Evolutionary conservation across 306 rosid species (phyloP).

Genomic region (Begonia fuchsioides): DNA sequence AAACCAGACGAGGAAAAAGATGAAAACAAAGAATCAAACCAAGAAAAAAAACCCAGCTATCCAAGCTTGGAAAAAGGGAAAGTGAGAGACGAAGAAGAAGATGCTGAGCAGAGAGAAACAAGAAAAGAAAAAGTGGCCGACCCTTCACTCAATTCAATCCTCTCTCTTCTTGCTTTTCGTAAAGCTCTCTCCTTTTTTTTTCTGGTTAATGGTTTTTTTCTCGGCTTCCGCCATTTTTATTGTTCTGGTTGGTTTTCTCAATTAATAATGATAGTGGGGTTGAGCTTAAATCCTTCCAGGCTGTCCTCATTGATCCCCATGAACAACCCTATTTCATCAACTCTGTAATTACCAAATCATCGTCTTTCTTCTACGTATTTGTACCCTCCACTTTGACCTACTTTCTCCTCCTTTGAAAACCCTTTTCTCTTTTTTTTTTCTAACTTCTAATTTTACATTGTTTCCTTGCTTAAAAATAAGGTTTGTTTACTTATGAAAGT

Average conservation of each 20-base stretch:
- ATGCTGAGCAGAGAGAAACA: conserved; percentile 66
- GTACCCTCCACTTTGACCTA: background rate
- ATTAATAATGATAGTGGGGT: conserved; percentile 7
- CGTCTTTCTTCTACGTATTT: conserved; percentile 1
- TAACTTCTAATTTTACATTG: conserved; percentile 1
- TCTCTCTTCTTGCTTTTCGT: conserved; percentile 43
- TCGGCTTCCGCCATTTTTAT: background rate
- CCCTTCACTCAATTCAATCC: conserved; percentile 23
- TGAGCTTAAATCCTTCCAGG: conserved; percentile 8
- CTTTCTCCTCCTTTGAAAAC: background rate
- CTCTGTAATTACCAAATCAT: conserved; percentile 3
- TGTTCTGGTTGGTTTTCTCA: conserved; percentile 7
- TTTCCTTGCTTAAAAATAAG: background rate
- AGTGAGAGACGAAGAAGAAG: conserved; percentile 29
- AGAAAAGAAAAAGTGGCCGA: conserved; percentile 32
- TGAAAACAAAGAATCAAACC: background rate
- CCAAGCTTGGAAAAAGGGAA: background rate
- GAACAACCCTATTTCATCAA: background rate
- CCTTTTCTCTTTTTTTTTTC: background rate
- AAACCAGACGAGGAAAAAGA: background rate
- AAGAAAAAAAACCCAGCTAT: background rate
- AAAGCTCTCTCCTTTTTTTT: no score
- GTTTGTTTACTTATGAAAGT: no score
- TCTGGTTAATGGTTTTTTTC: conserved; percentile 18
- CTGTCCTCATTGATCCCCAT: conserved; percentile 1